Conservation (phyloP, 495 filamentous ascomycete genomes). For the Pyronema domesticum region DNA sequence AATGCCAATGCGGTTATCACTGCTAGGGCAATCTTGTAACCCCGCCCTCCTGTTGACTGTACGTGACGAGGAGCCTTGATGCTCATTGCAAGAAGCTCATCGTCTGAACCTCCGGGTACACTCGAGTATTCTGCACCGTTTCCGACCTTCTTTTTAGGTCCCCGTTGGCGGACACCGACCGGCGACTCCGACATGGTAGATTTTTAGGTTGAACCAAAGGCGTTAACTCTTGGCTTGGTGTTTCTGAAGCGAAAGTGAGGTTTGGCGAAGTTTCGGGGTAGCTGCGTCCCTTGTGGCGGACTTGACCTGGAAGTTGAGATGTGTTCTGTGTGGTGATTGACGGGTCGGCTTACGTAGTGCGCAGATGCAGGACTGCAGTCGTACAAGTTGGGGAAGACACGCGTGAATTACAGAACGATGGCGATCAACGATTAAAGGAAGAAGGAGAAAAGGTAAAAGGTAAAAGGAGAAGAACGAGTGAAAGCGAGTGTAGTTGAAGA, state of each 20-base stretch:
- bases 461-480: no score
- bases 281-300: no score
- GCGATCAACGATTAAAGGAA: no score
- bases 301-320: no score
- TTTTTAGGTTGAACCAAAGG: background rate
- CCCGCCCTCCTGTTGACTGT: constrained; percentile 32
- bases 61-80: background rate
- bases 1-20: constrained; percentile 75
- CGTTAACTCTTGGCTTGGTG: background rate
- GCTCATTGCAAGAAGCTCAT: constrained; percentile 4
- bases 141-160: constrained; percentile 15
- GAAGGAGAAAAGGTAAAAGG: no score
- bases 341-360: no score
- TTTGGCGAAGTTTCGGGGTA: background rate
- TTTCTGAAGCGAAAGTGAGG: background rate
- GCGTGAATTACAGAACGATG: no score
- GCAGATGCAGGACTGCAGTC: no score
- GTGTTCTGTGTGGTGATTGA: no score
- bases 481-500: no score
- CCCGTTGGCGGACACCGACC: constrained; percentile 19
- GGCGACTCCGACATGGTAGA: constrained; percentile 17
- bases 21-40: constrained; percentile 64
- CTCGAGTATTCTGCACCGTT: no score
- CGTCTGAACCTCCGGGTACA: constrained; percentile 7
- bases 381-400: no score